A percentile compares a stretch with the other conserved stretches of the same genome.
These are phyloP conservation scores for Porcisia deanei DNA, from an alignment of 208 protist species.

Conservation along the genomic window DNA sequence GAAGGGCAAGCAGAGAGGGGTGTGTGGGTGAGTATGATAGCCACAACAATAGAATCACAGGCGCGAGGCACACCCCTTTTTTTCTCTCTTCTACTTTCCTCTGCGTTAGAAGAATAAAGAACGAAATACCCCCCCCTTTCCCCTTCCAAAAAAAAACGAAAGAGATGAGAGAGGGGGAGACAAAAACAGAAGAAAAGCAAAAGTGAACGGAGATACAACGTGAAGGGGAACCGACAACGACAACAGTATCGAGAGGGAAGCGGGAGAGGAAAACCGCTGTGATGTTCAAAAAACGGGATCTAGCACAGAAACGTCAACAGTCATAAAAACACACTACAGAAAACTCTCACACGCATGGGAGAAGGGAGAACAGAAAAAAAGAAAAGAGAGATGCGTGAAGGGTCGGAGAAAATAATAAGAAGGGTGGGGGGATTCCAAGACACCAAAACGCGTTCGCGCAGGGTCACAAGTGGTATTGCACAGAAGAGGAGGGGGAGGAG, in stretches of 20 bases:
- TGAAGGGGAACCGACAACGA: neutral
- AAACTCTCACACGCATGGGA: neutral
- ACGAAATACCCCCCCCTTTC: neutral
- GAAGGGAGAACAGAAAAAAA: neutral
- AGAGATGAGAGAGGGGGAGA: neutral
- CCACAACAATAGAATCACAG: too few relatives aligned
- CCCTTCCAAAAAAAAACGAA: neutral
- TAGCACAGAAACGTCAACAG: neutral
- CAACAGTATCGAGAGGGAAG: neutral
- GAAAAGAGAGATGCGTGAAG: neutral
- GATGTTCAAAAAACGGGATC: too few relatives aligned
- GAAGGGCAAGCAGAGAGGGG: neutral
- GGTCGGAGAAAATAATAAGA: neutral
- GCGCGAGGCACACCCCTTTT: neutral
- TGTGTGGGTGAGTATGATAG: too few relatives aligned
- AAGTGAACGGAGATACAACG: too few relatives aligned
- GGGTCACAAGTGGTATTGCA: neutral
- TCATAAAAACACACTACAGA: neutral
- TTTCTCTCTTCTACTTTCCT: slow-evolving; percentile 3
- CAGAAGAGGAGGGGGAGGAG: too few relatives aligned
- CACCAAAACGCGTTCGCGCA: too few relatives aligned
- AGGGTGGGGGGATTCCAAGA: neutral
- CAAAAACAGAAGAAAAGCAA: neutral
- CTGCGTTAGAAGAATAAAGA: neutral
- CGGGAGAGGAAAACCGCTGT: neutral